Percentiles rank a stretch among this genome's conserved stretches.
Evolutionary conservation across 2,329 filamentous ascomycete genomes (phyloP).

Genomic region (Microdochium paspali): DNA sequence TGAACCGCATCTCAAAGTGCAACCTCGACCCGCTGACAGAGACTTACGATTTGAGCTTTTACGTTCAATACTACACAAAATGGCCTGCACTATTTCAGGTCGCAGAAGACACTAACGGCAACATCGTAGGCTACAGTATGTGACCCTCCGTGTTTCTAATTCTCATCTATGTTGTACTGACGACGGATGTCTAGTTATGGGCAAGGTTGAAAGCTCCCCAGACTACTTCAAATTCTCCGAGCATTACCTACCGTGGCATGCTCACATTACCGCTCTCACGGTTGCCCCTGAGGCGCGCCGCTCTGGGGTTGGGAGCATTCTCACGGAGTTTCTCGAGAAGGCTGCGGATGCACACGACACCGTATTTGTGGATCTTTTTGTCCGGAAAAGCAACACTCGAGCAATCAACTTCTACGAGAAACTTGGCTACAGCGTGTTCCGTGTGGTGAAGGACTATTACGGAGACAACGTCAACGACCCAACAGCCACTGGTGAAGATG

Average conservation of each 20-base stretch:
- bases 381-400: conserved; percentile 76
- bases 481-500: conserved; percentile 64
- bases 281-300: conserved; percentile 80
- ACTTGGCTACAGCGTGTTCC: conserved; percentile 86
- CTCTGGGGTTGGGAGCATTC: conserved; percentile 74
- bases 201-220: conserved; percentile 86
- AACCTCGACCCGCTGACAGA: conserved; percentile 97
- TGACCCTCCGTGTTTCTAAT: conserved; percentile 7
- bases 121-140: conserved; percentile 90
- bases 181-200: conserved; percentile 61
- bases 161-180: conserved; percentile 1
- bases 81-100: conserved; percentile 95
- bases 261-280: conserved; percentile 92
- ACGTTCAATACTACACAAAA: conserved; percentile 89
- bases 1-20: conserved; percentile 84
- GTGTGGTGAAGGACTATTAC: conserved; percentile 87
- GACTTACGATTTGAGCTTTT: conserved; percentile 93
- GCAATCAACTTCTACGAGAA: conserved; percentile 84
- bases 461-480: conserved; percentile 67
- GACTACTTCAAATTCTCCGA: conserved; percentile 64
- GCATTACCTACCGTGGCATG: conserved; percentile 98
- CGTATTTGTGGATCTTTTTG: conserved; percentile 95
- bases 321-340: conserved; percentile 75
- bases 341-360: conserved; percentile 73
- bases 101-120: conserved; percentile 75